phyloP scores from a whole-genome alignment of 805 yeast genomes.

The Scheffersomyces lignosus region DNA sequence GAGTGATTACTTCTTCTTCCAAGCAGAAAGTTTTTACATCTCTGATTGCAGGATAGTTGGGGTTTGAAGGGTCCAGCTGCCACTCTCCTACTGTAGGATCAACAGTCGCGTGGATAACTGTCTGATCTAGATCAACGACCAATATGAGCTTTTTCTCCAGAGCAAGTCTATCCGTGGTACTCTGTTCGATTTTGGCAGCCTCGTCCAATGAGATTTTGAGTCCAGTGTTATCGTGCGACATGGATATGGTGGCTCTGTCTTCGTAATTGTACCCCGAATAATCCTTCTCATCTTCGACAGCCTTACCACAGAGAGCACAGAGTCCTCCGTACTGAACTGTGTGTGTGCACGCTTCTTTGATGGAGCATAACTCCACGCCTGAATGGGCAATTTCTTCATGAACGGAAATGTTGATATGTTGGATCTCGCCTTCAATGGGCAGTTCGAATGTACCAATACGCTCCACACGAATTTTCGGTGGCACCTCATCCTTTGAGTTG shows the following conservation, averaged over 20 bases:
- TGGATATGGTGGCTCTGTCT: conserved; percentile 79
- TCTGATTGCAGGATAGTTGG: conserved; percentile 79
- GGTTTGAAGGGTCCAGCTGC: conserved; percentile 83
- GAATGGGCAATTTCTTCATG: conserved; percentile 62
- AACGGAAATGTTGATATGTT: conserved; percentile 46
- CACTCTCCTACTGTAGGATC: conserved; percentile 97
- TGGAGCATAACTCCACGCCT: conserved; percentile 47
- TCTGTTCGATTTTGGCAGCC: conserved; percentile 79
- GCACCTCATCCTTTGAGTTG: conserved; percentile 38
- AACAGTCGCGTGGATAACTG: conserved; percentile 96
- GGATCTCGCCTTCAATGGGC: conserved; percentile 74
- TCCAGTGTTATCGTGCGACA: conserved; percentile 87
- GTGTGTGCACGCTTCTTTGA: conserved; percentile 86
- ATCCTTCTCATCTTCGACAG: conserved; percentile 68
- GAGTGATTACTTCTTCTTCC: conserved; percentile 68
- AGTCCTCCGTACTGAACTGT: conserved; percentile 92
- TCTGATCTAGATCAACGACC: conserved; percentile 96
- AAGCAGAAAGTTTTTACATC: conserved; percentile 78
- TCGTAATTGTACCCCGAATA: conserved; percentile 67
- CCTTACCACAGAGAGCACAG: conserved; percentile 89
- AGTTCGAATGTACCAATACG: conserved; percentile 76
- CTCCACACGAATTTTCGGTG: conserved; percentile 58
- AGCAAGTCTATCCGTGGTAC: conserved; percentile 59
- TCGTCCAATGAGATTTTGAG: conserved; percentile 82
- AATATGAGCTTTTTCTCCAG: conserved; percentile 70